These are phyloP conservation scores for Chlamydomonas schloesseri DNA, from an alignment of 139 green algal genomes.

Conservation along the genomic window DNA sequence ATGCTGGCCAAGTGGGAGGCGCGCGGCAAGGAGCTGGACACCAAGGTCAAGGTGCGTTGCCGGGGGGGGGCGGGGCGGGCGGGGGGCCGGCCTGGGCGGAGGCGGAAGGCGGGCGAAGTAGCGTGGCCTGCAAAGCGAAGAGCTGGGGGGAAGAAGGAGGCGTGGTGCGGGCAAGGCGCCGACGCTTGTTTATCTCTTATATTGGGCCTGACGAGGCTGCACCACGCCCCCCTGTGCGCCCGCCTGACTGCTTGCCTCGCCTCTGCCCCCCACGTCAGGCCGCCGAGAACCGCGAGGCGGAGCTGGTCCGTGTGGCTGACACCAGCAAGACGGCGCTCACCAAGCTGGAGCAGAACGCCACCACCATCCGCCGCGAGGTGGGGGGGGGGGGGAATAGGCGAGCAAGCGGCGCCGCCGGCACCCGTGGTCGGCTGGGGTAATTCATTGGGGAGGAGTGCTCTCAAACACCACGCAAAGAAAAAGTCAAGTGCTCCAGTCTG, in stretches of 20 bases:
- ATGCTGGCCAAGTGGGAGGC: background rate
- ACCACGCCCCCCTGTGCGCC: too few species aligned
- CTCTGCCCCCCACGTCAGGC: background rate
- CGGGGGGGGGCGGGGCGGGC: too few species aligned
- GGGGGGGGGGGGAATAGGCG: background rate
- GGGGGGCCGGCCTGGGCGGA: too few species aligned
- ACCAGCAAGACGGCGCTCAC: slow-evolving; percentile 2
- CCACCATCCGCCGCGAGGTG: slow-evolving; percentile 6
- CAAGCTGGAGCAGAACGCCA: slow-evolving; percentile 9
- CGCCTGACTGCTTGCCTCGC: too few species aligned
- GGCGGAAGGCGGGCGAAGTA: too few species aligned
- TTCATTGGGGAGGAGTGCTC: background rate
- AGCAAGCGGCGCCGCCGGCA: background rate
- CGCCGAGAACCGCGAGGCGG: slow-evolving; percentile 17
- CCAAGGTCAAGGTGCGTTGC: slow-evolving; percentile 18
- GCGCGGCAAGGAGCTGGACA: slow-evolving; percentile 3
- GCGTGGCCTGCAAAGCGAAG: background rate
- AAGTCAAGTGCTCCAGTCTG: too few species aligned
- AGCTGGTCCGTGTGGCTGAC: slow-evolving; percentile 25
- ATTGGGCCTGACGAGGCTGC: too few species aligned
- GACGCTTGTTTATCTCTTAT: too few species aligned
- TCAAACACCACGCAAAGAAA: background rate
- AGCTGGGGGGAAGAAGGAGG: too few species aligned
- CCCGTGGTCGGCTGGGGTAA: too few species aligned
- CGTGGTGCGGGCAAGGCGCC: too few species aligned